Percentiles rank a stretch among this genome's conserved stretches.
Evolutionary conservation across 129 eudicot species (phyloP).

Genomic region (Lactuca saligna): DNA sequence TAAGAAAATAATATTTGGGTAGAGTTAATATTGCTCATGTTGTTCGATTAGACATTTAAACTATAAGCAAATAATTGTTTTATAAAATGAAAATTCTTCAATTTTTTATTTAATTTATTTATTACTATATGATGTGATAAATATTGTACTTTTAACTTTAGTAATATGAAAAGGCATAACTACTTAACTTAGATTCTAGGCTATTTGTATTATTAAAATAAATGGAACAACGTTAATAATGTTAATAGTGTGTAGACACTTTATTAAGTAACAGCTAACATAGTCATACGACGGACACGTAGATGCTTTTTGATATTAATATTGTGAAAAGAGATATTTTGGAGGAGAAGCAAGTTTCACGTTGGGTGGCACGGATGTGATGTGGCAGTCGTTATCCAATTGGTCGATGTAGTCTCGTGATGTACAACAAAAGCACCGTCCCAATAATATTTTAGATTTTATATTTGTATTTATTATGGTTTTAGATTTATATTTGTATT

Average conservation of each 20-base stretch:
- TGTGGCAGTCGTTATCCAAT: conserved; percentile 7
- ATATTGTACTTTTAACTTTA: neutral
- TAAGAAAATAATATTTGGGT: no score
- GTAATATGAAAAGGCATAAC: neutral
- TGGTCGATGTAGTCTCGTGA: conserved; percentile 26
- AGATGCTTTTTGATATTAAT: neutral
- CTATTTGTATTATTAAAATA: neutral
- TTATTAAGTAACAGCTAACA: neutral
- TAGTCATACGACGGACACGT: neutral
- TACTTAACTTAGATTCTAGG: neutral
- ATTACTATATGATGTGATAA: neutral
- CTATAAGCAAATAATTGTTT: no score
- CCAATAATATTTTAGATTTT: conserved; percentile 13
- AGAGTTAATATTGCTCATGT: no score
- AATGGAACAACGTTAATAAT: neutral
- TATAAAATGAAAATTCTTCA: no score
- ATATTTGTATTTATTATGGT: no score
- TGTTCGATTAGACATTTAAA: no score
- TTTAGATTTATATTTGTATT: no score
- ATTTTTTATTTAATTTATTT: no score
- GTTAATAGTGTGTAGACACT: neutral
- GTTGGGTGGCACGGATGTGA: conserved; percentile 16
- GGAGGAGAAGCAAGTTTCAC: conserved; percentile 28
- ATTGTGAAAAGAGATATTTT: neutral
- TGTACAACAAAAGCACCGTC: conserved; percentile 1